Conservation (phyloP, 805 yeast species). For the Wickerhamomyces pijperi region DNA sequence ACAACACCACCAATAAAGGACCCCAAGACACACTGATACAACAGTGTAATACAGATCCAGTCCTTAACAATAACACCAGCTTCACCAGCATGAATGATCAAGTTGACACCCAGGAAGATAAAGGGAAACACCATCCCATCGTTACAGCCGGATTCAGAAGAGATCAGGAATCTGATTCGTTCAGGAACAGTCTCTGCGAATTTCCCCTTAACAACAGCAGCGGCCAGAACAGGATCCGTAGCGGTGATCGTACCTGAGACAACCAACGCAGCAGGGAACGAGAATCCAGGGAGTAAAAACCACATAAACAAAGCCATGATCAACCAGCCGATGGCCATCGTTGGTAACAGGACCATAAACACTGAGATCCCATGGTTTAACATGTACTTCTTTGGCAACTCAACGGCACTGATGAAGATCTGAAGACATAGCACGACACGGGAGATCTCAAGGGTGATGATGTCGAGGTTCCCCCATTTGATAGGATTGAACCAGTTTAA, state of each 20-base stretch:
- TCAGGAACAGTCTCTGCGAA: conserved; percentile 88
- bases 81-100: conserved; percentile 56
- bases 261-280: conserved; percentile 59
- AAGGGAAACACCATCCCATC: conserved; percentile 97
- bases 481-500: conserved; percentile 75
- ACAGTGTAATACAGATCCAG: conserved; percentile 66
- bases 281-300: too few species aligned
- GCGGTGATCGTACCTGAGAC: conserved; percentile 88
- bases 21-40: conserved; percentile 79
- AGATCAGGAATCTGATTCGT: conserved; percentile 71
- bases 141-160: conserved; percentile 84
- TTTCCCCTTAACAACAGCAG: conserved; percentile 89
- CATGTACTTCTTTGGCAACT: conserved; percentile 84
- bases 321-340: conserved; percentile 87
- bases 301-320: conserved; percentile 69
- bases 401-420: conserved; percentile 91
- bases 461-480: conserved; percentile 78
- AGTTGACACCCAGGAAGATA: conserved; percentile 56
- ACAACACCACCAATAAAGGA: conserved; percentile 59
- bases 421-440: conserved; percentile 78
- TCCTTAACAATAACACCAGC: conserved; percentile 63
- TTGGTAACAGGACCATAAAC: conserved; percentile 63
- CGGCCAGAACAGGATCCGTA: conserved; percentile 90
- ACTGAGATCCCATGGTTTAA: conserved; percentile 74
- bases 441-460: conserved; percentile 72